Evolutionary conservation across 1,284 basidiomycete genomes (phyloP).

Genomic region (Pholiota adiposa): DNA sequence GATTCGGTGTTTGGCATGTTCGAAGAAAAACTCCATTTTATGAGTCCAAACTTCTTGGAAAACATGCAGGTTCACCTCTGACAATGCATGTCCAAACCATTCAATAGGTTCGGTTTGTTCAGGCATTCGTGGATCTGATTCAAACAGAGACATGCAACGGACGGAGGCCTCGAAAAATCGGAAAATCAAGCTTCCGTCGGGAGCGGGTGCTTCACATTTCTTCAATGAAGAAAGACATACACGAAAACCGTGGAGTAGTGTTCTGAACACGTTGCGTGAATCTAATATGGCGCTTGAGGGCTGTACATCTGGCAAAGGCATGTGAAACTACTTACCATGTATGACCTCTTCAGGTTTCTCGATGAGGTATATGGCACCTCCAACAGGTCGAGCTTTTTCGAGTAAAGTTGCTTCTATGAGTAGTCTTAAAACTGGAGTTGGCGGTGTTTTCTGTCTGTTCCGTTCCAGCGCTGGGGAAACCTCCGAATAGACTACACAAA

Average conservation of each 20-base stretch:
- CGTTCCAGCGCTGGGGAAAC: constrained; percentile 52
- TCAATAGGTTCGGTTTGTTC: constrained; percentile 92
- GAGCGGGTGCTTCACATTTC: constrained; percentile 77
- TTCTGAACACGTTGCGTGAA: constrained; percentile 86
- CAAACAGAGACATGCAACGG: constrained; percentile 86
- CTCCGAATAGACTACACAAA: constrained; percentile 72
- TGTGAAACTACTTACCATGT: constrained; percentile 53
- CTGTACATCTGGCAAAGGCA: neutral
- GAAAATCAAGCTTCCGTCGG: constrained; percentile 88
- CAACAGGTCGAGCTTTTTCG: constrained; percentile 81
- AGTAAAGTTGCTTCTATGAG: constrained; percentile 57
- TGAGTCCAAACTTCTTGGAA: constrained; percentile 96
- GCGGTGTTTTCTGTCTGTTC: constrained; percentile 43
- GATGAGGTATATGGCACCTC: constrained; percentile 71
- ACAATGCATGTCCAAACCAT: constrained; percentile 78
- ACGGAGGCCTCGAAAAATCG: constrained; percentile 89
- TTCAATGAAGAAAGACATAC: constrained; percentile 81
- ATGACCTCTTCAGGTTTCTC: constrained; percentile 81
- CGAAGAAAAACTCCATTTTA: constrained; percentile 89
- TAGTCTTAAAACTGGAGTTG: constrained; percentile 34
- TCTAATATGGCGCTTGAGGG: constrained; percentile 48
- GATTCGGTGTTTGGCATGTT: constrained; percentile 77
- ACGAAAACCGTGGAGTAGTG: constrained; percentile 90
- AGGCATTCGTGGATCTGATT: constrained; percentile 68
- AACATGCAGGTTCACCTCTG: constrained; percentile 86